These are phyloP conservation scores for Kwoniella shivajii DNA, from an alignment of 1,284 basidiomycete species.

Conservation along the genomic window DNA sequence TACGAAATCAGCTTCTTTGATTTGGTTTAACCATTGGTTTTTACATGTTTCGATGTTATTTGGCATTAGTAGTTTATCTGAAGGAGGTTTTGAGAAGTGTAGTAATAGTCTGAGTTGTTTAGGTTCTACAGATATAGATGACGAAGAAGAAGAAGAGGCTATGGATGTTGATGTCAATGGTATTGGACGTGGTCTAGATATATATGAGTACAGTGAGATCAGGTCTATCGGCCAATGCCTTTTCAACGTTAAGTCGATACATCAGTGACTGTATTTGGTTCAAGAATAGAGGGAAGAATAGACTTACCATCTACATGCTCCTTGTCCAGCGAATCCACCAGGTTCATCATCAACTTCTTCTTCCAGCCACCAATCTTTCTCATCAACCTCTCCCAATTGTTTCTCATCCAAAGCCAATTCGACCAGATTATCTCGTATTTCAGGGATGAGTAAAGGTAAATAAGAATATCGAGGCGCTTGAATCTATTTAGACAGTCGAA, in stretches of 20 bases:
- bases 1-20: constrained; percentile 93
- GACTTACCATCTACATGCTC: constrained; percentile 69
- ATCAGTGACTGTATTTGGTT: no score
- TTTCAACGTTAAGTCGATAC: no score
- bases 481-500: no score
- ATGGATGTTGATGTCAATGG: constrained; percentile 23
- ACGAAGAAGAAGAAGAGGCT: constrained; percentile 12
- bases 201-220: constrained; percentile 71
- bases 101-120: constrained; percentile 73
- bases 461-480: constrained; percentile 84
- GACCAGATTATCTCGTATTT: constrained; percentile 80
- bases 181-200: constrained; percentile 29
- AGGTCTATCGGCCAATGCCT: constrained; percentile 97
- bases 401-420: constrained; percentile 85
- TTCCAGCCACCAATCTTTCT: constrained; percentile 94
- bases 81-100: constrained; percentile 73
- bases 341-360: constrained; percentile 54
- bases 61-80: constrained; percentile 77
- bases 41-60: constrained; percentile 80
- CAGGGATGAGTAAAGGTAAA: constrained; percentile 82
- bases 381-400: constrained; percentile 61
- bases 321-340: constrained; percentile 59
- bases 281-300: neutral
- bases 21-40: constrained; percentile 85
- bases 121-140: constrained; percentile 12